Conservation (phyloP, 768 basidiomycete species). For the Antrodiella citrinella region DNA sequence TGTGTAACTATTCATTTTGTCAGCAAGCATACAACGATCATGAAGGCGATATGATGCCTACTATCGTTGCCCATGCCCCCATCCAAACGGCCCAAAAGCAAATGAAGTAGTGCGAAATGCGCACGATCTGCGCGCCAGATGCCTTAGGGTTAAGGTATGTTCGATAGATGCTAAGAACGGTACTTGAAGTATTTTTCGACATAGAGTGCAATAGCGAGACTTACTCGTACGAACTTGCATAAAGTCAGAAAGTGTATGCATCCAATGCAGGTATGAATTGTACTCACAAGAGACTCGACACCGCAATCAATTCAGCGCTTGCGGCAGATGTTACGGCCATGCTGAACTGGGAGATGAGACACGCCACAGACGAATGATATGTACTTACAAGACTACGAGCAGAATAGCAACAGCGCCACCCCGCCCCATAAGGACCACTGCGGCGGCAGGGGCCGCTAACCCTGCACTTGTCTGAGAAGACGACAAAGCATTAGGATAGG, state of each 20-base stretch:
- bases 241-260: not conserved
- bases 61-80: slow-evolving; percentile 28
- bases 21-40: not conserved
- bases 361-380: not conserved
- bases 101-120: slow-evolving; percentile 26
- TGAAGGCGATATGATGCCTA: slow-evolving; percentile 9
- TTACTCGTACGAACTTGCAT: slow-evolving; percentile 38
- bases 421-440: slow-evolving; percentile 26
- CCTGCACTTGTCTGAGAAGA: slow-evolving; percentile 32
- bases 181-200: slow-evolving; percentile 1
- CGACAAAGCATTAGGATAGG: slow-evolving; percentile 28
- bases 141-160: slow-evolving; percentile 27
- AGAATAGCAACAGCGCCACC: slow-evolving; percentile 29
- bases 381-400: slow-evolving; percentile 23
- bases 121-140: slow-evolving; percentile 24
- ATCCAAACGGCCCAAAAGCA: slow-evolving; percentile 31
- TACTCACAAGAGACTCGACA: slow-evolving; percentile 29
- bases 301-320: slow-evolving; percentile 29
- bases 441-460: slow-evolving; percentile 28
- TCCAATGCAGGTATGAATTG: slow-evolving; percentile 1
- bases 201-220: slow-evolving; percentile 11
- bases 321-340: slow-evolving; percentile 31
- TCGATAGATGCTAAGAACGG: slow-evolving; percentile 19
- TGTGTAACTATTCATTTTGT: slow-evolving; percentile 27
- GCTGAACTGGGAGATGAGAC: slow-evolving; percentile 28